Base-by-base conservation (phyloP, 2,329 filamentous ascomycete genomes). In the Akanthomyces dipterigenus region DNA sequence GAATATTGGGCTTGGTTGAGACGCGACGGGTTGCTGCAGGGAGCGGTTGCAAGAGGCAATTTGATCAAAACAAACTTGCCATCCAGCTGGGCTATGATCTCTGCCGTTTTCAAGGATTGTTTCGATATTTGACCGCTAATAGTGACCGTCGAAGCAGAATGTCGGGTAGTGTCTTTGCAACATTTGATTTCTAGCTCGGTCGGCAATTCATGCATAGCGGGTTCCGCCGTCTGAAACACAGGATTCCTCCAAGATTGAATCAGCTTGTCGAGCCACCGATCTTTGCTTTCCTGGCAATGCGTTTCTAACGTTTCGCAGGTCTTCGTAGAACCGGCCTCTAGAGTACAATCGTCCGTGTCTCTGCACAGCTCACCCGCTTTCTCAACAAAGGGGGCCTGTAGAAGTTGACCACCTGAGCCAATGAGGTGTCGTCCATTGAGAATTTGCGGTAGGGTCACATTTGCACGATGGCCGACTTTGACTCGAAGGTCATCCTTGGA, bases 11-110 rank as follows among this genome's bases (percentile, higher is more conserved):
- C 5, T 53, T 50, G 1, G 18, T 14, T 3, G 20, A 8, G 24
- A 28, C 24, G 3, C 46, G 54, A 11, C 18, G 20, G 45, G 57
- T 8, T 48, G 40, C 7, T 11, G 24, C 6, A 18, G 20, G 48
- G 64, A n/a, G 49, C 12, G 20, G 43, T 24, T 24, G 69, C 57
- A 16, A 71, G 63, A 0, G 73, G 70, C 55, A 90, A 75, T 64
- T 84, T 88, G 24, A 86, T 78, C 0, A 99, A 75, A 18, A 99
- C 88, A 70, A 96, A 99, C 71, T 99, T 99, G 16, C 78, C 80
- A 71, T 98, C 93, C 1, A 99, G 88, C 69, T 99, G 95, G 0
- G 86, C 81, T 46, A 99, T 82, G 0, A 96, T 78, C 54, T 82
- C 75, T 0, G 90, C 89, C 8, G 74, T 70, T 1, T 72, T 70